Conservation (phyloP, 345 rosid species). For the Kandelia obovata region DNA sequence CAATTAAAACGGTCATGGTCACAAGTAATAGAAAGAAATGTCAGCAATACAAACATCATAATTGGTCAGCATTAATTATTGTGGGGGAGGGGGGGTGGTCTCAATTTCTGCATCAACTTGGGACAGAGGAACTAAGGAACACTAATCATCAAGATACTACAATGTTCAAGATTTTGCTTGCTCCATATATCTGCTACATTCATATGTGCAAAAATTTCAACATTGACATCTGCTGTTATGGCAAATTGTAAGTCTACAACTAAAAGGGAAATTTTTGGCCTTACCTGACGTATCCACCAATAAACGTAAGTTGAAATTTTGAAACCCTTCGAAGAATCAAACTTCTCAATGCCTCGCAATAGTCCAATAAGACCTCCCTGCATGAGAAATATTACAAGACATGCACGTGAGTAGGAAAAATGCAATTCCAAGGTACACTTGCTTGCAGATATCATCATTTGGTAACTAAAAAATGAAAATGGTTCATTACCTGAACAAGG, state of each 20-base stretch:
- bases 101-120: background rate
- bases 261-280: slow-evolving; percentile 10
- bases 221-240: too few relatives aligned
- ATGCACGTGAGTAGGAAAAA: background rate
- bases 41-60: background rate
- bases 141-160: background rate
- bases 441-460: background rate
- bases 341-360: slow-evolving; percentile 91
- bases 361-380: slow-evolving; percentile 96
- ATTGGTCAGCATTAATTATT: too few relatives aligned
- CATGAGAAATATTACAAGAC: slow-evolving; percentile 13
- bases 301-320: slow-evolving; percentile 90
- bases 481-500: slow-evolving; percentile 73
- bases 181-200: too few relatives aligned
- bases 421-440: background rate
- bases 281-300: slow-evolving; percentile 99
- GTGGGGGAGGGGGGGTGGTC: too few relatives aligned
- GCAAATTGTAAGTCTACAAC: background rate
- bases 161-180: background rate
- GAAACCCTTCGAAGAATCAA: slow-evolving; percentile 88
- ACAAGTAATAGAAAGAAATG: background rate
- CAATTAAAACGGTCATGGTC: background rate
- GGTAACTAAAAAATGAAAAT: slow-evolving; percentile 14
- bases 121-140: background rate
- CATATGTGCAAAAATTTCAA: too few relatives aligned